Conservation (phyloP, 2,329 filamentous ascomycete genomes). For the Fusarium odoratissimum region DNA sequence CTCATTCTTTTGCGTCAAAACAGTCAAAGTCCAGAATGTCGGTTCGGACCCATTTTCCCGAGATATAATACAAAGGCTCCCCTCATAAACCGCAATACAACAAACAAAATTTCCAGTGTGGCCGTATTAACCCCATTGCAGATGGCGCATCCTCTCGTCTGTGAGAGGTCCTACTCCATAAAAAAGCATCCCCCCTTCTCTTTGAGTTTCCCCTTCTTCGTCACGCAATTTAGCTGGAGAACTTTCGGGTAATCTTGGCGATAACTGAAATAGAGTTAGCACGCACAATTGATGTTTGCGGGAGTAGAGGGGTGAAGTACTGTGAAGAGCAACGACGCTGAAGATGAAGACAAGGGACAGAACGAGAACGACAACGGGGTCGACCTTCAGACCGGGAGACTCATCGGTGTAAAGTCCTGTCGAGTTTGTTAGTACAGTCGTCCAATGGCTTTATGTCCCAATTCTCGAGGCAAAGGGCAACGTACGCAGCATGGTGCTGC, state of each 20-base stretch:
- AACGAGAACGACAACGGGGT: constrained; percentile 96
- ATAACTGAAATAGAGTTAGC: constrained; percentile 73
- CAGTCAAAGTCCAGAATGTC: constrained; percentile 42
- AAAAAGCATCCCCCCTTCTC: constrained; percentile 32
- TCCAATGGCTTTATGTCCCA: not conserved
- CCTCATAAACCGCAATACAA: constrained; percentile 45
- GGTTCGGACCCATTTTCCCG: constrained; percentile 44
- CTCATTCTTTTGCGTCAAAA: constrained; percentile 27
- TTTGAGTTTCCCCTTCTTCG: constrained; percentile 7
- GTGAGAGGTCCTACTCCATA: constrained; percentile 33
- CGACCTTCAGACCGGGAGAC: constrained; percentile 95
- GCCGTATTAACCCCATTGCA: constrained; percentile 43
- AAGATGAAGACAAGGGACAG: constrained; percentile 98
- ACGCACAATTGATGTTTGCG: not conserved
- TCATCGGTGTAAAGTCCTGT: constrained; percentile 96
- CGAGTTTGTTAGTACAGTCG: constrained; percentile 43
- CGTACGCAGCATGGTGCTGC: constrained; percentile 97
- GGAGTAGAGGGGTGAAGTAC: constrained; percentile 65
- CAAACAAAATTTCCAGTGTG: constrained; percentile 45
- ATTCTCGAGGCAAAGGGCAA: constrained; percentile 50
- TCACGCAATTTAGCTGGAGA: constrained; percentile 68
- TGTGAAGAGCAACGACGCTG: constrained; percentile 95
- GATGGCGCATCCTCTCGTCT: constrained; percentile 39
- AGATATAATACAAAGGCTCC: constrained; percentile 50
- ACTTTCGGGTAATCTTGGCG: constrained; percentile 92